Evolutionary conservation across 2,329 filamentous ascomycete species (phyloP).

Genomic region (Monosporascus cannonballus): DNA sequence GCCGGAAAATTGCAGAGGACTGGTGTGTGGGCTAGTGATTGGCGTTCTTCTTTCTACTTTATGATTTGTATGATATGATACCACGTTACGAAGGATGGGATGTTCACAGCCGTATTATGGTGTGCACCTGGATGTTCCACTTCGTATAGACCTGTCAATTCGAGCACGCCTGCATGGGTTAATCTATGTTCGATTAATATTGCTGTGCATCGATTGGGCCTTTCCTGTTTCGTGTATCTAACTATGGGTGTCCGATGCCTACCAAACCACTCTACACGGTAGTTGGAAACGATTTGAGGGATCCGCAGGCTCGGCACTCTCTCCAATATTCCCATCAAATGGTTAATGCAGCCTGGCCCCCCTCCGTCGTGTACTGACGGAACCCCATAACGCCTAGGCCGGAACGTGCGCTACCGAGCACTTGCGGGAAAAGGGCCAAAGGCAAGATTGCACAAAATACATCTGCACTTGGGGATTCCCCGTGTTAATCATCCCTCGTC

Average conservation of each 20-base stretch:
- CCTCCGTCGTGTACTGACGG: slow-evolving; percentile 6
- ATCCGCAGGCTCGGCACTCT: background rate
- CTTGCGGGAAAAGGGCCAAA: background rate
- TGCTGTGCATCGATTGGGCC: too few species aligned
- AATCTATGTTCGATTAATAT: too few species aligned
- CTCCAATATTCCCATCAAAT: slow-evolving; percentile 7
- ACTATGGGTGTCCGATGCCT: too few species aligned
- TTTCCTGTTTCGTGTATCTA: too few species aligned
- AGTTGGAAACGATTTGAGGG: too few species aligned
- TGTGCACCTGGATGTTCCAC: too few species aligned
- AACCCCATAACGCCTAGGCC: slow-evolving; percentile 19
- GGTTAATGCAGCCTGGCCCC: slow-evolving; percentile 14
- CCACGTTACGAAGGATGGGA: background rate
- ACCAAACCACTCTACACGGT: too few species aligned
- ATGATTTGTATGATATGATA: background rate
- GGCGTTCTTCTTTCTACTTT: too few species aligned
- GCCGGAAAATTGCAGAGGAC: too few species aligned
- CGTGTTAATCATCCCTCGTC: slow-evolving; percentile 17
- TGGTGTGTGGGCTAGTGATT: background rate
- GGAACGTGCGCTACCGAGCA: background rate
- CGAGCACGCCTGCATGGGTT: too few species aligned
- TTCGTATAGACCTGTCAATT: too few species aligned
- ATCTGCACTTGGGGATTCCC: slow-evolving; percentile 23
- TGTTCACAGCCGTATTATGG: too few species aligned
- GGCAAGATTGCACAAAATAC: background rate